A percentile compares a stretch with the other conserved stretches of the same genome.
Conservation (phyloP, 2,329 filamentous ascomycete species). For the Gremmenia infestans region DNA sequence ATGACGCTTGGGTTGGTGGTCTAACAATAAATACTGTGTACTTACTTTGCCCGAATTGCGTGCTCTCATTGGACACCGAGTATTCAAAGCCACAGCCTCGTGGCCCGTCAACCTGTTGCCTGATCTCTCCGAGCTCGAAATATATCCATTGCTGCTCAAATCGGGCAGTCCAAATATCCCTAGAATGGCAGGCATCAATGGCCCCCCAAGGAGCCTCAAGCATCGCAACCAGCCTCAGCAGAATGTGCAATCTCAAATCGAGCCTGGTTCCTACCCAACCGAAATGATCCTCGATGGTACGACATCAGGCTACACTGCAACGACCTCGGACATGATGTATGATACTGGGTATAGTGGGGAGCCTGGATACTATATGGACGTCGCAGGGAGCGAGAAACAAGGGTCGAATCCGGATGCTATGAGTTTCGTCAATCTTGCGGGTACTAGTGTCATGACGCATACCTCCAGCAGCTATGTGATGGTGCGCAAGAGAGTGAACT, state of each 20-base stretch:
- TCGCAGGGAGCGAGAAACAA: background rate
- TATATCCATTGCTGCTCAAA: background rate
- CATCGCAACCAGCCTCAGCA: background rate
- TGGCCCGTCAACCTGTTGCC: background rate
- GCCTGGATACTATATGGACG: background rate
- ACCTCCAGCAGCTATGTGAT: constrained; percentile 7
- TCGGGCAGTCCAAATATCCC: background rate
- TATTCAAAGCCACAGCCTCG: background rate
- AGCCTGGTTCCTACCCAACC: background rate
- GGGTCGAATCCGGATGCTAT: constrained; percentile 1
- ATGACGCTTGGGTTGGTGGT: background rate
- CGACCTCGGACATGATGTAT: background rate
- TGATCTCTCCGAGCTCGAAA: background rate
- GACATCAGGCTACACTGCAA: background rate
- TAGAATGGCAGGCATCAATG: background rate
- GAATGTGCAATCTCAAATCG: background rate
- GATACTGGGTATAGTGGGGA: background rate
- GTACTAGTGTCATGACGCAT: background rate
- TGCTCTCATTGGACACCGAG: background rate
- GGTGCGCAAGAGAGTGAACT: constrained; percentile 7
- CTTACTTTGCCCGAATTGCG: background rate
- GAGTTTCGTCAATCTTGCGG: constrained; percentile 4
- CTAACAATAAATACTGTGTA: background rate
- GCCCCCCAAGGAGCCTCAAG: background rate
- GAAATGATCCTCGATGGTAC: background rate